Evolutionary conservation across 371 early-diverging fungal genomes (phyloP), one percentile per base, ranked within the genome.

Genomic region (Mortierella sp.): DNA sequence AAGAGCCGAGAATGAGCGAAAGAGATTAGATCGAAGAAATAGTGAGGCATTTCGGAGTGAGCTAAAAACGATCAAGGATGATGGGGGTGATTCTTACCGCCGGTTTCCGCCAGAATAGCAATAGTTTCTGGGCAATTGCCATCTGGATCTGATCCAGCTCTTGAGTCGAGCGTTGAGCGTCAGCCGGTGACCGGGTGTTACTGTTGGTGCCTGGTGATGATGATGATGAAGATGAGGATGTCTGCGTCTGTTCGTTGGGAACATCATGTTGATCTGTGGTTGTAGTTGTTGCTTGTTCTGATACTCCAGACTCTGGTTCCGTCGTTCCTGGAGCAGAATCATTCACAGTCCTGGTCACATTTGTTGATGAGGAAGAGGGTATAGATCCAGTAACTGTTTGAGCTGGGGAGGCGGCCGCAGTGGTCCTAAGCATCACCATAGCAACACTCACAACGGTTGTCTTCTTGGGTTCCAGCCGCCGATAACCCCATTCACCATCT

Each of bases 31-130:
- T 49, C 24, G 8, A 49, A 49, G 28, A 9, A 7, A 24, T 34
- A 34, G 4, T 7, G 4, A 34, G 10, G 34, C 34, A 34, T 34
- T 4, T 34, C 34, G 34, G 34, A 10, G 10, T 34, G 49, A 24
- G 41, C 17, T n/a, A 44, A 44, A 43, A 47, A 29, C 34, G 45
- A 22, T 28, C 51, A 45, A 44, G 9, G 16, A 49, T 52, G 13
- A 39, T 2, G 41, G 27, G 27, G 17, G n/a, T 19, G 46, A 19
- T 39, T 67, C 82, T 78, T 87, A 90, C 90, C 24, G 94, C 94
- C 27, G 94, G 92, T 71, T 92, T 94, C 78, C 91, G 88, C 90
- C 90, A 94, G 47, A 94, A 92, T 57, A 94, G 73, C 37, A 92
- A 62, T 29, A 94, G 79, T 63, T 92, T 94, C 62, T 94, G 92